Evolutionary conservation across 331 rosid genomes (phyloP).

Genomic region (Cucumis variabilis): DNA sequence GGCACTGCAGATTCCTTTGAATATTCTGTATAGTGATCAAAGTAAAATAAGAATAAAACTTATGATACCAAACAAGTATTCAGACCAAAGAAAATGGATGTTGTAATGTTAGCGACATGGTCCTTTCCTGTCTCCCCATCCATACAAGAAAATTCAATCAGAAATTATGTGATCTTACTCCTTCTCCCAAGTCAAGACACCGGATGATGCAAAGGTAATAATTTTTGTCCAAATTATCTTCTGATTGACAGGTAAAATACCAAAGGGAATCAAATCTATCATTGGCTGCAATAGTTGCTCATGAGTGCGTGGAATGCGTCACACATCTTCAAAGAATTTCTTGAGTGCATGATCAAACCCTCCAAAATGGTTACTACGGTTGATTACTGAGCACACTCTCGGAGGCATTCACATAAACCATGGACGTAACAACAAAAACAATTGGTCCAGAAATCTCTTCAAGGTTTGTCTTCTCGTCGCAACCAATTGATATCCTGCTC

Average conservation of each 20-base stretch:
- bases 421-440: neutral
- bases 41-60: neutral
- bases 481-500: constrained; percentile 54
- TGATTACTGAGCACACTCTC: neutral
- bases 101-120: neutral
- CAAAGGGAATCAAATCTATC: constrained; percentile 23
- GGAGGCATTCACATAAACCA: constrained; percentile 15
- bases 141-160: neutral
- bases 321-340: neutral
- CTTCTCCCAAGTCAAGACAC: constrained; percentile 13
- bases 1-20: constrained; percentile 7
- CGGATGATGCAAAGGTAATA: neutral
- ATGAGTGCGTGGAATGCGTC: neutral
- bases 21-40: neutral
- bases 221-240: neutral
- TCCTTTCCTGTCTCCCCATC: neutral
- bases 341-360: neutral
- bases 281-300: constrained; percentile 15
- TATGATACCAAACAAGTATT: neutral
- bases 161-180: constrained; percentile 28
- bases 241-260: neutral
- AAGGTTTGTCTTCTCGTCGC: constrained; percentile 36
- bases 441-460: constrained; percentile 26
- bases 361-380: neutral
- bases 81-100: neutral